Percentiles rank a stretch among this genome's conserved stretches.
Conservation (phyloP, 306 rosid genomes). For the Styphnolobium japonicum region DNA sequence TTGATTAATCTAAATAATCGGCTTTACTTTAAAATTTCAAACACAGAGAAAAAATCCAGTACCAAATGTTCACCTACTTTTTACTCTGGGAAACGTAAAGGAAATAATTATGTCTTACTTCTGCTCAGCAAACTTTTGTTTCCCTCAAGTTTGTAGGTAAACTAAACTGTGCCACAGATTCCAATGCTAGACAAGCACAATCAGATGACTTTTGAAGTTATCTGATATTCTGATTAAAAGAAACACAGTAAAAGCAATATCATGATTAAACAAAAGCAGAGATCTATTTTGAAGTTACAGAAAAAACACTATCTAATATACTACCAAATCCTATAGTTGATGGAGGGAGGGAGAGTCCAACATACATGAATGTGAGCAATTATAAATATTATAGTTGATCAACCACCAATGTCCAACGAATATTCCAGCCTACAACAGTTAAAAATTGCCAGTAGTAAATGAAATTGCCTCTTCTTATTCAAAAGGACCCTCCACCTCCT, state of each 20-base stretch:
- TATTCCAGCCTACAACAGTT: not conserved
- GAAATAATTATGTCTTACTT: not conserved
- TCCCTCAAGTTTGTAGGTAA: not conserved
- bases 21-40: not conserved
- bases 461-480: not conserved
- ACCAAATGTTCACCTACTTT: not conserved
- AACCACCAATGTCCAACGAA: not conserved
- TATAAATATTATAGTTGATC: not conserved
- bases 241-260: not conserved
- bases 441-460: not conserved
- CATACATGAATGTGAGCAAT: not conserved
- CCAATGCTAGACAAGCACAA: not conserved
- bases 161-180: not conserved
- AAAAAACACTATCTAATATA: not conserved
- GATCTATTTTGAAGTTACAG: not conserved
- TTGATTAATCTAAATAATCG: not conserved
- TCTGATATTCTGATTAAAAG: too few relatives aligned
- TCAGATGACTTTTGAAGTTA: not conserved
- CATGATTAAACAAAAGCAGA: not conserved
- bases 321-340: not conserved
- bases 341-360: not conserved
- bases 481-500: not conserved
- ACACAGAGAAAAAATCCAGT: not conserved
- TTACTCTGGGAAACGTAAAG: not conserved
- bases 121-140: not conserved